Conservation (phyloP, 2,329 filamentous ascomycete genomes). For the Colletotrichum melonis region DNA sequence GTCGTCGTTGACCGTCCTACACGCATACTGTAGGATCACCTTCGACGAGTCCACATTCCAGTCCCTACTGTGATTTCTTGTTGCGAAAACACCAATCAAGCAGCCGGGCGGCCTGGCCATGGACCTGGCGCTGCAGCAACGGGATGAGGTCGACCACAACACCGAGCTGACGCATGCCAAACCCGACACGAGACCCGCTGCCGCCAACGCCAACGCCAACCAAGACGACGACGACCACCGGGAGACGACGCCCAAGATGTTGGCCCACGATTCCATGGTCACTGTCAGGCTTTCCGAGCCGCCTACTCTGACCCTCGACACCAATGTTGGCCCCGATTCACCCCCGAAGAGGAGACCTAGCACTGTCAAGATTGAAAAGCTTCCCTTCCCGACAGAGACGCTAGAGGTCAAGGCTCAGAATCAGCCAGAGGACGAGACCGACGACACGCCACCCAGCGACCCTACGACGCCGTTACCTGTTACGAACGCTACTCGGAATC, state of each 20-base stretch:
- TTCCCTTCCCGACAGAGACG: constrained; percentile 7
- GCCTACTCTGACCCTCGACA: constrained; percentile 63
- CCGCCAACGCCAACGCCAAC: neutral
- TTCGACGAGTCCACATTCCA: constrained; percentile 32
- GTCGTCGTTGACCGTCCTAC: constrained; percentile 29
- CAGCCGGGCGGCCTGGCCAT: constrained; percentile 28
- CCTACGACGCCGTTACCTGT: constrained; percentile 43
- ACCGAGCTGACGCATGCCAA: constrained; percentile 33
- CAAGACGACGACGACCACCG: constrained; percentile 10
- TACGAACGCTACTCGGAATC: constrained; percentile 42
- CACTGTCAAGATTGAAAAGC: constrained; percentile 35
- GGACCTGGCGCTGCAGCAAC: constrained; percentile 34
- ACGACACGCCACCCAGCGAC: constrained; percentile 36
- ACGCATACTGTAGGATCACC: constrained; percentile 2
- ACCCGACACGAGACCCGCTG: constrained; percentile 29
- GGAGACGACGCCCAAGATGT: constrained; percentile 35
- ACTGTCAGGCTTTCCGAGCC: constrained; percentile 79
- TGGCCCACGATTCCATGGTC: constrained; percentile 76
- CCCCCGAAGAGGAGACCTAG: constrained; percentile 31
- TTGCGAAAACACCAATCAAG: constrained; percentile 20
- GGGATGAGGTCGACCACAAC: constrained; percentile 30
- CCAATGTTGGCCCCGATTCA: constrained; percentile 45
- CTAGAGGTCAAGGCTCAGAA: neutral
- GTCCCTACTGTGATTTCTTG: neutral
- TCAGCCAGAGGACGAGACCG: constrained; percentile 27